phyloP scores from a whole-genome alignment of 805 yeast genomes.

The Ogataea nakhonphanomensis region DNA sequence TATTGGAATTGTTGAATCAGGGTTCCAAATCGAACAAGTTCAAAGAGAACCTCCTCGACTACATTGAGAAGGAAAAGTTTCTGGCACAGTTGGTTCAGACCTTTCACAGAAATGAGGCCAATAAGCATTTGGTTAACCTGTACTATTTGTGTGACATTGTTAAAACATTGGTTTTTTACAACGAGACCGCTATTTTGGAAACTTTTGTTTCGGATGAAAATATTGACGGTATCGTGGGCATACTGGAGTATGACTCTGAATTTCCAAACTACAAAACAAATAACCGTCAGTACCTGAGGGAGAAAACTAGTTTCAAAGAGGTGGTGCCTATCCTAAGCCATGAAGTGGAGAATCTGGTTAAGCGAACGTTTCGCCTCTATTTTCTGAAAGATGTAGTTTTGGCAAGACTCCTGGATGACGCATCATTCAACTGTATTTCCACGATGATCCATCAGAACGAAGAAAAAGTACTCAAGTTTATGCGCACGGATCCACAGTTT shows the following conservation, averaged over 20 bases:
- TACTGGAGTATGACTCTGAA: constrained; percentile 87
- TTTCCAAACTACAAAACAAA: constrained; percentile 78
- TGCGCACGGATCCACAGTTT: constrained; percentile 51
- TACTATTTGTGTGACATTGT: constrained; percentile 69
- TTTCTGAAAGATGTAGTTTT: constrained; percentile 84
- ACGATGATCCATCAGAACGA: constrained; percentile 69
- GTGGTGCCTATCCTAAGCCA: constrained; percentile 61
- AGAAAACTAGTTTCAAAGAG: constrained; percentile 62
- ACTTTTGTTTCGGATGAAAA: constrained; percentile 50
- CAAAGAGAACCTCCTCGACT: constrained; percentile 55
- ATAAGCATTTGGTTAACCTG: constrained; percentile 50
- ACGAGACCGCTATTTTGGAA: constrained; percentile 62
- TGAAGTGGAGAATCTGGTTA: constrained; percentile 52
- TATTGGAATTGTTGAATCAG: constrained; percentile 56
- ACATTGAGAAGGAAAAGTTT: constrained; percentile 52
- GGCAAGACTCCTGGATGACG: constrained; percentile 79
- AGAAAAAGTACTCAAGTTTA: constrained; percentile 56
- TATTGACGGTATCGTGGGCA: constrained; percentile 65
- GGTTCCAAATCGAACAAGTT: constrained; percentile 62
- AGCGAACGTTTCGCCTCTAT: constrained; percentile 72
- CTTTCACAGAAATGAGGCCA: constrained; percentile 55
- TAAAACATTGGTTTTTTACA: constrained; percentile 67
- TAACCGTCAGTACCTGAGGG: constrained; percentile 61
- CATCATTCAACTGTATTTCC: constrained; percentile 61
- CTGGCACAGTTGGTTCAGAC: constrained; percentile 47